Evolutionary conservation across 495 filamentous ascomycete genomes (phyloP), one percentile per base, ranked within the genome.

Genomic region (Penicillium pulvis): DNA sequence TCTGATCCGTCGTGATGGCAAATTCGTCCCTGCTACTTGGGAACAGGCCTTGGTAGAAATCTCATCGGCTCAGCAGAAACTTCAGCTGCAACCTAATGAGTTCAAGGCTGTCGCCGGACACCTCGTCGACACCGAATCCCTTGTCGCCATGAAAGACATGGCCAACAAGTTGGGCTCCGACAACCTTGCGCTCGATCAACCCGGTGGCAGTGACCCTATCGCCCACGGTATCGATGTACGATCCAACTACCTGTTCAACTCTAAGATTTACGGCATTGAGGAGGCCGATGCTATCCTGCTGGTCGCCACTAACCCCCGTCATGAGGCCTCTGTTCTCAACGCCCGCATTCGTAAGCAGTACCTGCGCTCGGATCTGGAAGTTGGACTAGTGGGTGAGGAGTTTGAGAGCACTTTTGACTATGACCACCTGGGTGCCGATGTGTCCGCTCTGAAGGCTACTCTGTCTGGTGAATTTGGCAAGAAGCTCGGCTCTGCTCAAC

Each of bases 281-380:
- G 91, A 95, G 60, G 92, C 93, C 41, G 94, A 98, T 74, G 86
- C 83, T 61, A 90, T 98, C 54, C 88, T 98, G 53, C 83, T 98
- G 20, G 82, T 98, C 61, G 94, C 93, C 59, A 97, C 91, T 58
- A 98, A 98, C 77, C 90, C 94, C 28, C 87, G 94, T 54, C 88
- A 93, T 62, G 94, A 98, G 75, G 94, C 94, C 46, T 91, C 94
- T 43, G 90, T 92, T 56, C 81, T 98, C 20, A 98, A 98, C 69
- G 93, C 93, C 49, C 89, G 94, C 58, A 98, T 98, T 66, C 83
- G 94, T 58, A 98, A 98, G 78, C 94, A 97, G 72, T 98, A 93
- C 87, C 79, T 98, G 41, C 88, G 93, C 59, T 97, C 94, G 33
- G 93, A 98, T 69, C 84, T 98, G 24, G 88, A 97, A 70, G 82